Evolutionary conservation across 768 basidiomycete species (phyloP), one percentile per base, ranked within the genome.

Genomic region (Crucibulum laeve): DNA sequence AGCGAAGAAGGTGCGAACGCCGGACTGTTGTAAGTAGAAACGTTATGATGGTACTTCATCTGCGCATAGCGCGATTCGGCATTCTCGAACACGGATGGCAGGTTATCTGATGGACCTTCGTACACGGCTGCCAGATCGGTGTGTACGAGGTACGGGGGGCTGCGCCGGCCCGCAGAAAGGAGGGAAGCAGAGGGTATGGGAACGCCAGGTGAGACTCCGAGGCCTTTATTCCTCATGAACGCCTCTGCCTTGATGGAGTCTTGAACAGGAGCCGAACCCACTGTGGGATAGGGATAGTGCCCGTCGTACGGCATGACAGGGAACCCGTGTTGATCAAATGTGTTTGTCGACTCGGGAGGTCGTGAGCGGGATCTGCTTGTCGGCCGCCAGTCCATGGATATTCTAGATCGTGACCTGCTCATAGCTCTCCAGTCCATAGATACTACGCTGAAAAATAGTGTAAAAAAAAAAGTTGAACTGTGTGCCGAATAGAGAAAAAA

Each of bases 401-500:
- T 84, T 18, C 92, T 80, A 11, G 92, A 94, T 54, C 91, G 79
- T 19, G 92, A 95, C 50, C 92, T 77, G 63, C 91, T 93, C 60
- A 91, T 81, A 24, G 88, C 83, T 38, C 91, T 76, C 93, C 92
- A 96, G 57, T 95, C 93, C 92, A 96, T 96, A 21, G 82, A 67
- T 35, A 77, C 75, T 42, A 71, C 68, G 46, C 83, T 82, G 45
- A 42, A 47, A 47, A 60, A 56, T 53, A 50, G 45, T 50, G 48
- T 50, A 44, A 52, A 45, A 40, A 39, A 47, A 5, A 51, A 39
- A 26, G 38, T 11, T 17, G 10, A 5, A 15, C 19, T 34, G 25
- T 38, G n/a, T 37, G n/a, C 25, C 40, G 41, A 11, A n/a, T 44
- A 30, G 32, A 19, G 37, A 35, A 34, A 21, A 44, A 43, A 51